Conservation (phyloP, 495 filamentous ascomycete genomes). For the Neurospora tetraspora region DNA sequence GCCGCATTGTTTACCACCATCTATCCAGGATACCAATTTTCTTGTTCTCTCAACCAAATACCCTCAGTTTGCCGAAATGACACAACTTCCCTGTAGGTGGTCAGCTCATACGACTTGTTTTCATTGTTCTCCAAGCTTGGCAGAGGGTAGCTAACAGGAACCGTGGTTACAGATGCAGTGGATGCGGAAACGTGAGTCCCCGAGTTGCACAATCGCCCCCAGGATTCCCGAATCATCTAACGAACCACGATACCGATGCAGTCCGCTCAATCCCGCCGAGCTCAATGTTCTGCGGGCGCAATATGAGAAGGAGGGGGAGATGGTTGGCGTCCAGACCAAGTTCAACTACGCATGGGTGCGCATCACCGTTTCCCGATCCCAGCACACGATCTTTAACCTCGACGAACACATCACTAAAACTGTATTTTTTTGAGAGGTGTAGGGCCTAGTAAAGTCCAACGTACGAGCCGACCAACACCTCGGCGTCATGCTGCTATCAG, state of each 20-base stretch:
- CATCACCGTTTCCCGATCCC: background rate
- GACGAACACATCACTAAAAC: background rate
- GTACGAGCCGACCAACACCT: conserved; percentile 80
- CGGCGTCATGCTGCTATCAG: conserved; percentile 86
- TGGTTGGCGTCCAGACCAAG: conserved; percentile 94
- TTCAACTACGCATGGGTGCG: conserved; percentile 98
- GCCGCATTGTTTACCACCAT: background rate
- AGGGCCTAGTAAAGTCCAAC: conserved; percentile 84
- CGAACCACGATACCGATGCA: conserved; percentile 22
- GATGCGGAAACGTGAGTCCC: conserved; percentile 80
- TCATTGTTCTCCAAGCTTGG: background rate
- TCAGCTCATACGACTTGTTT: conserved; percentile 4
- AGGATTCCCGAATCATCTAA: conserved; percentile 4
- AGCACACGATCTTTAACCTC: background rate
- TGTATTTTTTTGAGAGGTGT: too few relatives aligned
- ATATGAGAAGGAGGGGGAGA: conserved; percentile 93
- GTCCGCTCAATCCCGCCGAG: conserved; percentile 79
- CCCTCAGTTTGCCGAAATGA: conserved; percentile 36
- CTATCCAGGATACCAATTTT: background rate
- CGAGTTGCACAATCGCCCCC: background rate
- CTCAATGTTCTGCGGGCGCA: conserved; percentile 84
- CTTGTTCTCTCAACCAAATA: background rate
- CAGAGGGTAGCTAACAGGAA: conserved; percentile 6
- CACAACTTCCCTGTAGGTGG: conserved; percentile 63
- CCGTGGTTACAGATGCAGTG: conserved; percentile 63